A percentile compares a stretch with the other conserved stretches of the same genome.
These are phyloP conservation scores for Penicillium freii DNA, from an alignment of 2,329 filamentous ascomycete genomes.

Conservation along the genomic window DNA sequence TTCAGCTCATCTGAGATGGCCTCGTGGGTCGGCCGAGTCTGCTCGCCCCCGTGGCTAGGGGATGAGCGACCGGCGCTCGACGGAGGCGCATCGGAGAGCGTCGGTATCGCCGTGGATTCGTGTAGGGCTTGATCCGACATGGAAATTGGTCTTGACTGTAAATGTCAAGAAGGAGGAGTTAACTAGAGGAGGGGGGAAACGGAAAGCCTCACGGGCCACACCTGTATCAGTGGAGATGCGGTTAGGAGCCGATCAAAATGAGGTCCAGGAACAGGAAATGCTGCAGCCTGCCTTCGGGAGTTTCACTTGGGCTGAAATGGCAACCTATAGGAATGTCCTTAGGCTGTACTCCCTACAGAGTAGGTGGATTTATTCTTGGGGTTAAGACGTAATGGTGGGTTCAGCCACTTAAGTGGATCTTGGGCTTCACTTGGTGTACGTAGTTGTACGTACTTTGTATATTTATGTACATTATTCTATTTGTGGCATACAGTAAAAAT, in stretches of 20 bases:
- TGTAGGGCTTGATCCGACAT: conserved; percentile 34
- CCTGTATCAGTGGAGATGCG: conserved; percentile 1
- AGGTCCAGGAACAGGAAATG: conserved; percentile 2
- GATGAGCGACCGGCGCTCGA: conserved; percentile 32
- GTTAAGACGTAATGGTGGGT: neutral
- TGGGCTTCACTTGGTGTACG: neutral
- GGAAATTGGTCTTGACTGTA: neutral
- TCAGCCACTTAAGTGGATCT: conserved; percentile 7
- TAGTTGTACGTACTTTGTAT: neutral
- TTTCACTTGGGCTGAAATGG: neutral
- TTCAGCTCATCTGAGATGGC: conserved; percentile 37
- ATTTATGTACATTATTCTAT: neutral
- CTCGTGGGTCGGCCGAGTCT: conserved; percentile 20
- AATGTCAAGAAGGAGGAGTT: neutral
- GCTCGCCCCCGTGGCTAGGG: conserved; percentile 24
- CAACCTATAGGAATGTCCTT: neutral
- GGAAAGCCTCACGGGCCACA: conserved; percentile 1
- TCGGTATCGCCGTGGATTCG: conserved; percentile 24
- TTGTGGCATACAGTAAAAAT: neutral
- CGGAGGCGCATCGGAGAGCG: conserved; percentile 31
- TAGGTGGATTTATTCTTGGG: neutral
- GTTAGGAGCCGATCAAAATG: conserved; percentile 2
- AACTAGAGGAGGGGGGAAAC: conserved; percentile 1
- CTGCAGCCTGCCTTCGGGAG: conserved; percentile 1
- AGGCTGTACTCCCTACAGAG: no score